Conservation (phyloP, 2,329 filamentous ascomycete genomes). For the Exophiala alcalophila region DNA sequence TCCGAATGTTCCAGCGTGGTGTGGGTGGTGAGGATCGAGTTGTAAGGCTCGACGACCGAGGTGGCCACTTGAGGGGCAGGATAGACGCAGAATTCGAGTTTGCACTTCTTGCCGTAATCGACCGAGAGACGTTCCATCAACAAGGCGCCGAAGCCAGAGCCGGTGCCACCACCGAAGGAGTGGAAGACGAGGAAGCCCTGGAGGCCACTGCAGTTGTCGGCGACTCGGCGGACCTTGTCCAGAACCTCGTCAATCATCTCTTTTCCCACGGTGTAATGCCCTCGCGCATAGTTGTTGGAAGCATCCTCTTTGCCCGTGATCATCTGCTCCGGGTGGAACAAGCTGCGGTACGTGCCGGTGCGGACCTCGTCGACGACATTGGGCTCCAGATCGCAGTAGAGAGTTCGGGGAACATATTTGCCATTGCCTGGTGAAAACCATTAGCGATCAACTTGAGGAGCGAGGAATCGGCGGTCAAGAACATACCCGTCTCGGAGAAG, state of each 20-base stretch:
- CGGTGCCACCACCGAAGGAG: conserved; percentile 98
- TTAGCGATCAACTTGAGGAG: conserved; percentile 11
- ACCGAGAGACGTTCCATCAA: conserved; percentile 96
- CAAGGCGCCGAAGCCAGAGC: conserved; percentile 96
- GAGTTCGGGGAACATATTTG: conserved; percentile 98
- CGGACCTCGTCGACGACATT: conserved; percentile 99
- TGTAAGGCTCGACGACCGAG: conserved; percentile 98
- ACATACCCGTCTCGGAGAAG: conserved; percentile 97
- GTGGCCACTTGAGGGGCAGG: conserved; percentile 95
- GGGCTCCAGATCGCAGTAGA: conserved; percentile 99
- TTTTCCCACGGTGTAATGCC: conserved; percentile 99
- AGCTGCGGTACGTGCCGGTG: conserved; percentile 89
- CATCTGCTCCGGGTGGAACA: conserved; percentile 99
- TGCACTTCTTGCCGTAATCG: conserved; percentile 99
- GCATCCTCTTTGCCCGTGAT: conserved; percentile 99
- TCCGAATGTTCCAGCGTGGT: conserved; percentile 99
- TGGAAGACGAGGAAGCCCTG: conserved; percentile 99
- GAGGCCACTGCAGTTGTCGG: conserved; percentile 95
- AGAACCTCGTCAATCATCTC: conserved; percentile 97
- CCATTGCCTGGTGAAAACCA: conserved; percentile 67
- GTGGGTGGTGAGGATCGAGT: conserved; percentile 98
- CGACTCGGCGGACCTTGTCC: conserved; percentile 95
- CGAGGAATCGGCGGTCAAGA: conserved; percentile 12
- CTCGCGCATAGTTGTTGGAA: conserved; percentile 99
- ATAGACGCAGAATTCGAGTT: conserved; percentile 99